Conservation (phyloP, 257 asterid species). For the Solanum pennellii region DNA sequence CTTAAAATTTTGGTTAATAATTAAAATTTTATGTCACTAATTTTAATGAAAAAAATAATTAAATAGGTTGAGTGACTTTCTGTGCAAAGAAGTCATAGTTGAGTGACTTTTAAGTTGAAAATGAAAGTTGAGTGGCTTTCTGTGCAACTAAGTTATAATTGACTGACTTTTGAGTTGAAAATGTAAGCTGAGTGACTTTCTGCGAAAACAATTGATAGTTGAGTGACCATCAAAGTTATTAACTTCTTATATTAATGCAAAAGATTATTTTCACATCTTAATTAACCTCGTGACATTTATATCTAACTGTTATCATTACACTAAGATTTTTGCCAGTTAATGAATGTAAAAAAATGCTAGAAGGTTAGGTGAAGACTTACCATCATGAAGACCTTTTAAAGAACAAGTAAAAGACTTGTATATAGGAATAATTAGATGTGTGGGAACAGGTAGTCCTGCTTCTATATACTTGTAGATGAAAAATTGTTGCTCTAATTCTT, state of each 20-base stretch:
- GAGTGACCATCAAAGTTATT: no score
- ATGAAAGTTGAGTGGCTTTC: no score
- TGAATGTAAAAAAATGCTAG: background rate
- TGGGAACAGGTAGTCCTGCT: conserved; percentile 8
- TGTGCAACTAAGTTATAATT: no score
- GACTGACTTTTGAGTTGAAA: no score
- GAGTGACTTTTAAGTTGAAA: no score
- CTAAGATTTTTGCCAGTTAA: background rate
- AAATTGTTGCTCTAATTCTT: conserved; percentile 11
- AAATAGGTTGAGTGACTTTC: no score
- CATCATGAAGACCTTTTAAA: background rate
- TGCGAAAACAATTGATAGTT: no score
- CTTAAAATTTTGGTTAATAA: no score
- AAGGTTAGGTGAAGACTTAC: background rate
- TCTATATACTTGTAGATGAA: conserved; percentile 8
- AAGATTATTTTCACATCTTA: background rate
- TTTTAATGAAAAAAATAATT: no score
- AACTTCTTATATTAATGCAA: background rate
- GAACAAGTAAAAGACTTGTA: conserved; percentile 5
- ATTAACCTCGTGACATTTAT: background rate
- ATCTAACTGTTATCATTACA: background rate
- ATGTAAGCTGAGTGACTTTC: no score
- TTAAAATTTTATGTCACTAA: no score
- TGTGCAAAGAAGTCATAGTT: no score
- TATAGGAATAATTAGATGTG: conserved; percentile 11